Evolutionary conservation across 2,329 filamentous ascomycete genomes (phyloP).

Genomic region (Fusarium nodosum): DNA sequence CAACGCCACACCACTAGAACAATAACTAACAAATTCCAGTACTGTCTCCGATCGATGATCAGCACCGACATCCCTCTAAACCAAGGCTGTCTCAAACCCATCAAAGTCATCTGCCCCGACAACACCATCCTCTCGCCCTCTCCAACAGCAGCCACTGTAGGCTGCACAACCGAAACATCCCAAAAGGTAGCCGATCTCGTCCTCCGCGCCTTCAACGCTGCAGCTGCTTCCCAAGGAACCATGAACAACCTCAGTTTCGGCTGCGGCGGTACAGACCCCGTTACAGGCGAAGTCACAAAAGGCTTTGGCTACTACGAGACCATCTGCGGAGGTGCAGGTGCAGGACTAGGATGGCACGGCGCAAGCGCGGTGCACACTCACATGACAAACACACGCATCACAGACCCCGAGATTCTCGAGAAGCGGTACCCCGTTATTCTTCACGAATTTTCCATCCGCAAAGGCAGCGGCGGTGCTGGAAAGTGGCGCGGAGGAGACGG

Average conservation of each 20-base stretch:
- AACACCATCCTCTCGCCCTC: slow-evolving; percentile 55
- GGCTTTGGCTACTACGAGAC: slow-evolving; percentile 57
- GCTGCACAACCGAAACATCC: slow-evolving; percentile 53
- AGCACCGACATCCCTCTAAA: slow-evolving; percentile 54
- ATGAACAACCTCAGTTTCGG: slow-evolving; percentile 87
- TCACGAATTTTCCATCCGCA: slow-evolving; percentile 51
- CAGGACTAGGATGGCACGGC: slow-evolving; percentile 50
- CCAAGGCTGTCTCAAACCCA: slow-evolving; percentile 64
- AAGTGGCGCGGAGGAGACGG: slow-evolving; percentile 81
- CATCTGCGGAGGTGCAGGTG: slow-evolving; percentile 53
- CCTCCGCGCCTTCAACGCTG: slow-evolving; percentile 80
- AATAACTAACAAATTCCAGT: slow-evolving; percentile 33
- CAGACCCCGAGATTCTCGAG: slow-evolving; percentile 55
- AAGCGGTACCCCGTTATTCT: slow-evolving; percentile 54
- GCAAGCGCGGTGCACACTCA: slow-evolving; percentile 53
- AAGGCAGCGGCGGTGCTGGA: slow-evolving; percentile 68
- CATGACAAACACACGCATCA: slow-evolving; percentile 58
- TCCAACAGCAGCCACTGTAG: slow-evolving; percentile 52
- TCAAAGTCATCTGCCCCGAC: slow-evolving; percentile 48
- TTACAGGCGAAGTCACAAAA: slow-evolving; percentile 45
- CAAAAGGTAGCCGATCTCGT: slow-evolving; percentile 72
- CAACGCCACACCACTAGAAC: rapidly evolving
- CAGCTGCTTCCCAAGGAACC: slow-evolving; percentile 82
- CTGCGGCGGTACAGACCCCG: slow-evolving; percentile 63
- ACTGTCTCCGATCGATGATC: slow-evolving; percentile 53